Percentiles rank a stretch among this genome's conserved stretches.
These are phyloP conservation scores for Nevesoporus exiguus DNA, from an alignment of 768 basidiomycete species.

Conservation along the genomic window DNA sequence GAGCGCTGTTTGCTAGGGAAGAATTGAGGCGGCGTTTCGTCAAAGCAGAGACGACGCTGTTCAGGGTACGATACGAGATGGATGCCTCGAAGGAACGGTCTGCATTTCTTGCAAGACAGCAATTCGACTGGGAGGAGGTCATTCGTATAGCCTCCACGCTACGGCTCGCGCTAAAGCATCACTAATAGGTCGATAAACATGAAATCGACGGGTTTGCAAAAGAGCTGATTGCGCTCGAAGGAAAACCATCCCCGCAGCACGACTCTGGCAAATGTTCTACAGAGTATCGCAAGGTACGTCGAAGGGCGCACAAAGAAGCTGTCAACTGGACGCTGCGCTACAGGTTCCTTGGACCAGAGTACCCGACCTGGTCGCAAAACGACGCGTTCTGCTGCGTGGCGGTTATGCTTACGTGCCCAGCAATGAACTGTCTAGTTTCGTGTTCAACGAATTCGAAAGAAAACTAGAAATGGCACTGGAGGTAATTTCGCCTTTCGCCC, in stretches of 20 bases:
- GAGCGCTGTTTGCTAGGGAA: constrained; percentile 50
- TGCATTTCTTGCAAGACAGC: constrained; percentile 50
- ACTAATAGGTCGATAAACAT: constrained; percentile 45
- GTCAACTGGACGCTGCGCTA: not conserved
- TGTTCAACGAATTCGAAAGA: constrained; percentile 81
- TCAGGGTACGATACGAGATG: constrained; percentile 73
- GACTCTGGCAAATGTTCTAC: not conserved
- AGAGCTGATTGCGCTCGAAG: constrained; percentile 44
- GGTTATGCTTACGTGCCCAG: constrained; percentile 90
- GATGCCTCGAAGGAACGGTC: constrained; percentile 56
- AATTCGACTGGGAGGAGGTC: constrained; percentile 66
- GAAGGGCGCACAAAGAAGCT: not conserved
- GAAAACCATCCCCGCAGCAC: not conserved
- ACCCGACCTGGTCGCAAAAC: constrained; percentile 82
- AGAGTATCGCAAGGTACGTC: constrained; percentile 69
- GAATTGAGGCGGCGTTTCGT: constrained; percentile 86
- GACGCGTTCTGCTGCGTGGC: constrained; percentile 69
- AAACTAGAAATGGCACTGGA: constrained; percentile 73
- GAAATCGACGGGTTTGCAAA: constrained; percentile 51
- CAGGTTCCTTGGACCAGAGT: constrained; percentile 97
- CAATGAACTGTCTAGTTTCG: constrained; percentile 74
- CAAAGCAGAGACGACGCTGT: constrained; percentile 83
- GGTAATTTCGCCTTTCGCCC: constrained; percentile 44
- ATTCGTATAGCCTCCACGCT: constrained; percentile 12
- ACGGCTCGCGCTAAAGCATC: constrained; percentile 2